phyloP scores from a whole-genome alignment of 768 basidiomycete genomes.

The Leccinum disarticulatum region DNA sequence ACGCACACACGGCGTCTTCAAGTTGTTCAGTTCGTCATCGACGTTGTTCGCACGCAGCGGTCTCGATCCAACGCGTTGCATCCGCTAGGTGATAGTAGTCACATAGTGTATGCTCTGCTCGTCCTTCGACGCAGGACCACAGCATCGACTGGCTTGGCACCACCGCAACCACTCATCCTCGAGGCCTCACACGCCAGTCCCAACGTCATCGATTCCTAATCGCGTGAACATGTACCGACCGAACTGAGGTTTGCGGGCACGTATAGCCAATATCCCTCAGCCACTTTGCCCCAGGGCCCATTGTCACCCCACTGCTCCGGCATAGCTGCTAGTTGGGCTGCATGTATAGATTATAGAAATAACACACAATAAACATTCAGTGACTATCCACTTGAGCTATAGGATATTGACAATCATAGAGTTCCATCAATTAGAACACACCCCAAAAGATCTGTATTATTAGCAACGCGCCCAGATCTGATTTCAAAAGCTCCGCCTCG shows the following conservation, averaged over 20 bases:
- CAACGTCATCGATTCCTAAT: constrained; percentile 1
- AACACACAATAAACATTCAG: background rate
- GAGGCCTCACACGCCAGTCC: background rate
- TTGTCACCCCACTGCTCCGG: constrained; percentile 10
- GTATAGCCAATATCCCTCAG: constrained; percentile 20
- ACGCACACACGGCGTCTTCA: background rate
- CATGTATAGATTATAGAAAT: background rate
- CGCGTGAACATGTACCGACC: background rate
- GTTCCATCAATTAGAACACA: background rate
- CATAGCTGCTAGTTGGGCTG: background rate
- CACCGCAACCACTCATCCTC: background rate
- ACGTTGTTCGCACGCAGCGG: background rate
- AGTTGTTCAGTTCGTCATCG: background rate
- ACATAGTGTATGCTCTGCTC: background rate
- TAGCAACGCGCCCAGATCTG: background rate
- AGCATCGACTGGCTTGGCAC: background rate
- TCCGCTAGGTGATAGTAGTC: background rate
- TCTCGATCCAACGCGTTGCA: background rate
- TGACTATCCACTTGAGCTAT: background rate
- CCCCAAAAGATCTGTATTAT: background rate
- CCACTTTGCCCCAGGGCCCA: constrained; percentile 2
- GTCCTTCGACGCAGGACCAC: background rate
- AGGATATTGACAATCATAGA: background rate
- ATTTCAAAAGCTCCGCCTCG: background rate
- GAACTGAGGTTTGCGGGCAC: constrained; percentile 14